These are phyloP conservation scores for Gracilaria vermiculophylla DNA, from an alignment of 23 red algal genomes.

Conservation along the genomic window DNA sequence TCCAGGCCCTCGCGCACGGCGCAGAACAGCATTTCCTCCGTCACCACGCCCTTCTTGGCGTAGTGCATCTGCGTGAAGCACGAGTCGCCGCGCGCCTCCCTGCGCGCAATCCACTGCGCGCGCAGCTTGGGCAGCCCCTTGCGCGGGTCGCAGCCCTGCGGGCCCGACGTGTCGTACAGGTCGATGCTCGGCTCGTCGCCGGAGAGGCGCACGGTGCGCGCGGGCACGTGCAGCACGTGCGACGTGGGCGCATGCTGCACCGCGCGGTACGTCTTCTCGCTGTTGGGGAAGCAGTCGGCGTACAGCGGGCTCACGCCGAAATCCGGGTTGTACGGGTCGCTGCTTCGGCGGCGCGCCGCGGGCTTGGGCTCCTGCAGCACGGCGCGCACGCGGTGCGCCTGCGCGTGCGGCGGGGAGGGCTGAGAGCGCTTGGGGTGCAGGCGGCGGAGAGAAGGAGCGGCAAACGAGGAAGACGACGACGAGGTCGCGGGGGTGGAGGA, in stretches of 20 bases:
- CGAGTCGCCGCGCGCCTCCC: constrained; percentile 76
- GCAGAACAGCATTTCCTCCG: constrained; percentile 98
- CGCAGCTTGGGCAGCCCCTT: constrained; percentile 93
- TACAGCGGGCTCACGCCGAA: constrained; percentile 79
- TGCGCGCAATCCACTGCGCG: constrained; percentile 74
- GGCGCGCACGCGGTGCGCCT: not conserved
- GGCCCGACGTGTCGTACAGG: constrained; percentile 96
- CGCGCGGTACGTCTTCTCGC: constrained; percentile 61
- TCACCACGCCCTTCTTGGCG: constrained; percentile 84
- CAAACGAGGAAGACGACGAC: not conserved
- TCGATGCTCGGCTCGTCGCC: constrained; percentile 82
- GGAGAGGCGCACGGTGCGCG: constrained; percentile 75
- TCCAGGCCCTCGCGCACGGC: constrained; percentile 94
- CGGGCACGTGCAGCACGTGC: constrained; percentile 64
- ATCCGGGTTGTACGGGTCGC: constrained; percentile 87
- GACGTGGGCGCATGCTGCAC: constrained; percentile 70
- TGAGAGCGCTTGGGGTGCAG: not conserved
- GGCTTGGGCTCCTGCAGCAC: constrained; percentile 31
- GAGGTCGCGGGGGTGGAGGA: not conserved
- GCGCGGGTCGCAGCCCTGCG: constrained; percentile 79
- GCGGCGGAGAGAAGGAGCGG: not conserved
- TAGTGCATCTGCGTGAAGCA: constrained; percentile 99
- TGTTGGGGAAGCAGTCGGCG: constrained; percentile 83
- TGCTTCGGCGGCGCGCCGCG: not conserved
- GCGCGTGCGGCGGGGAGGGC: not conserved